Base-by-base conservation (phyloP, 345 rosid species). In the Linum lewisii region DNA sequence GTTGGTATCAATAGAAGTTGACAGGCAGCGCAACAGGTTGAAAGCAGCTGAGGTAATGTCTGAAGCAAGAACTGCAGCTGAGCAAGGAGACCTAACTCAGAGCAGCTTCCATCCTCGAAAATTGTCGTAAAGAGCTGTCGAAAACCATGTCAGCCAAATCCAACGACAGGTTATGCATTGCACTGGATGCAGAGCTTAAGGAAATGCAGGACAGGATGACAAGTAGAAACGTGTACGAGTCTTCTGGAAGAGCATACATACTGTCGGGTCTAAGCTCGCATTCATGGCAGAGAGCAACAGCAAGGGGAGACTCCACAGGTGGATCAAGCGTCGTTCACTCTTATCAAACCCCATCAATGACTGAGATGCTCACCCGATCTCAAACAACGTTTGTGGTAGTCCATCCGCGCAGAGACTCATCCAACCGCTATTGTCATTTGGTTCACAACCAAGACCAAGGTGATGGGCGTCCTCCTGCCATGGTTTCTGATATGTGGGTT, bases 121-220 rank as follows among this genome's bases (percentile, higher is more conserved):
- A 65, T 51, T 90, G 81, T 68, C 76, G 84, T 32, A 69, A 61
- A 65, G 57, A 65, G 14, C 75, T 85, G 63, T 81, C 84, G 4
- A 84, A 80, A 59, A 87, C 96, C 0, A 73, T 73, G 4, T 84
- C 96, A 13, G 87, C 81, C 34, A 90, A 80, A 69, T 79, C 81
- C 4, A 77, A 64, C 38, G 99, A 94, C 60, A 78, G 82, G 65
- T 84, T 90, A 25, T 90, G 95, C 63, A 52, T 84, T 1, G 85
- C 90, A 50, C 69, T 93, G 72, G 96, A 93, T 18, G 85, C 82
- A 0, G 99, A 93, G 87, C 86, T 93, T 10, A 87, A 85, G 74
- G 95, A 87, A 75, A 93, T 93, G 94, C 95, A 89, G 71, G 97
- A 89, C 68, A 79, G 99, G 76, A 87, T 89, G 95, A 82, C 85